Base-by-base conservation (phyloP, 495 filamentous ascomycete species). In the Neurospora sp. region DNA sequence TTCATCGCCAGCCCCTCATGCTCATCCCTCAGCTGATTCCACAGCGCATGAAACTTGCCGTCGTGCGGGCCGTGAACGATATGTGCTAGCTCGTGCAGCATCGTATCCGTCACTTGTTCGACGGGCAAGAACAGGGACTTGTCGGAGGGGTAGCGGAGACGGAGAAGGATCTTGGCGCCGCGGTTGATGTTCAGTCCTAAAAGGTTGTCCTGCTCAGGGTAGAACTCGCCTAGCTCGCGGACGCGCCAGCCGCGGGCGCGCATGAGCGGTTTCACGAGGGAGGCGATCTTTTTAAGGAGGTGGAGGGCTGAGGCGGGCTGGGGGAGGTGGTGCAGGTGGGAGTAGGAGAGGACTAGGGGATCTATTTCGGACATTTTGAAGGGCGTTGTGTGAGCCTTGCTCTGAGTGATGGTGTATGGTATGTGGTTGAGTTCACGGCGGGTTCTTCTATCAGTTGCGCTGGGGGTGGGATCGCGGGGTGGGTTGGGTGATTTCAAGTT, bases 31-130 rank as follows among this genome's bases (percentile, higher is more conserved):
- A 98, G 88, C 74, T 96, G 89, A 73, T 97, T 91, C 92, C 94
- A 97, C 24, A 97, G 83, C 5, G 89, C 89, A 74, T 97, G 89
- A 78, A 98, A 98, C 17, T 92, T 86, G 43, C 85, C 87, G 73
- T 98, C 89, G 78, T 99, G 96, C 0, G 93, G 92, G 0, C 93
- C 93, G 78, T 90, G 88, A 3, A 92, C 87, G 74, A 91, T 97
- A 79, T 99, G 96, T n/a, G 89, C 90, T 1, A 99, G 88, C 88
- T 98, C 96, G 79, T 99, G 96, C 39, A 99, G 88, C 92, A 98
- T 95, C 2, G 95, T 98, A 81, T 96, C 93, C 17, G 92, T 85
- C 3, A 97, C 87, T 74, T 92, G 83, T 71, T 97, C 93, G 36
- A 94, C 76, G 10, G 93, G 91, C 10, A 97, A 81, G 77, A 99